Evolutionary conservation across 345 rosid genomes (phyloP).

Genomic region (Physaria fendleri): DNA sequence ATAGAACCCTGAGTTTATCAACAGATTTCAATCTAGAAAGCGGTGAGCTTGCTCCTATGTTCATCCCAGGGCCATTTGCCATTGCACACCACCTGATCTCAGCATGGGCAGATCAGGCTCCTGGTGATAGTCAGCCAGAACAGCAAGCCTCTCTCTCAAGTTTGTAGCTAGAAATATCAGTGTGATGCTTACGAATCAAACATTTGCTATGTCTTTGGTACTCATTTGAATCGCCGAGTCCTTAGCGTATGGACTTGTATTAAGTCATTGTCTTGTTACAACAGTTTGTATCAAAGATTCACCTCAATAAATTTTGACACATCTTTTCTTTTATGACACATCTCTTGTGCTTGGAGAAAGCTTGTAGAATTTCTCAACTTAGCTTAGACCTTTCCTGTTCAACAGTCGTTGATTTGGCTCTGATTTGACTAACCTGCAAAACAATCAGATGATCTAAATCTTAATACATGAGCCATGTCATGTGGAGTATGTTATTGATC

Average conservation of each 20-base stretch:
- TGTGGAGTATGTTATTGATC: too few relatives aligned
- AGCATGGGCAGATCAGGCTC: conserved; percentile 55
- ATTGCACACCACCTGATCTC: conserved; percentile 91
- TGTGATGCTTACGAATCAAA: neutral
- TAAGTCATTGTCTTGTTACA: neutral
- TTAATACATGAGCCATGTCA: too few relatives aligned
- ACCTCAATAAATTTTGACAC: neutral
- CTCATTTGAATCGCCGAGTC: neutral
- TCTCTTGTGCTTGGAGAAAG: neutral
- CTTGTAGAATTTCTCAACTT: neutral
- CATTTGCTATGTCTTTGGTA: neutral
- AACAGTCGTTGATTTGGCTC: neutral
- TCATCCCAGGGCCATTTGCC: conserved; percentile 89
- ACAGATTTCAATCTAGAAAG: conserved; percentile 76
- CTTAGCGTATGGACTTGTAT: neutral
- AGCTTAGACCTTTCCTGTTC: neutral
- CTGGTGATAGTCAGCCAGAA: conserved; percentile 29
- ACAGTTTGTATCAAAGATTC: neutral
- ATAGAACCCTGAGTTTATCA: conserved; percentile 59
- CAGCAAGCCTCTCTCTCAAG: conserved; percentile 45
- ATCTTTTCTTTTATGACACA: accelerated
- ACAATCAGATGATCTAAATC: too few relatives aligned
- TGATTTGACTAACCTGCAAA: neutral
- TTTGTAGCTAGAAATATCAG: conserved; percentile 33
- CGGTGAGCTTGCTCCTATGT: conserved; percentile 86